These are phyloP conservation scores for Metschnikowia gruessii DNA, from an alignment of 805 yeast species.

Conservation along the genomic window DNA sequence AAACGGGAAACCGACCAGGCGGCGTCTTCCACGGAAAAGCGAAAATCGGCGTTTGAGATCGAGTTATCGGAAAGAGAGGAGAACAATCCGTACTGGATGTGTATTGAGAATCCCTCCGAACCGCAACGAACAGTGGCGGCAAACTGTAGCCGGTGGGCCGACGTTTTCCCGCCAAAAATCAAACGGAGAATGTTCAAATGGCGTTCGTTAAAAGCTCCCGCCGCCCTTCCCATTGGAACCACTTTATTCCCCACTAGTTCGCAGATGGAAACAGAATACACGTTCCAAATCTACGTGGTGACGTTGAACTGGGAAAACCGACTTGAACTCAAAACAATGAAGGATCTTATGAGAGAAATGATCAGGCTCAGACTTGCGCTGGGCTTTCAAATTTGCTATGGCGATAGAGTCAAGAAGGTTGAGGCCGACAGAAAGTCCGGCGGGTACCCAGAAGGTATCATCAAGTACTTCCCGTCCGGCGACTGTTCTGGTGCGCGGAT, in stretches of 20 bases:
- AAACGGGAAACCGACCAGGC: neutral
- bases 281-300: constrained; percentile 81
- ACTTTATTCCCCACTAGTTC: constrained; percentile 68
- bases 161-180: constrained; percentile 75
- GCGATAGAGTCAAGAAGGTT: constrained; percentile 59
- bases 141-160: constrained; percentile 78
- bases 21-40: constrained; percentile 5
- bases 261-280: constrained; percentile 69
- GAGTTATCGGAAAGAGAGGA: constrained; percentile 13
- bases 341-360: constrained; percentile 78
- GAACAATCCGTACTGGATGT: constrained; percentile 32
- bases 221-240: constrained; percentile 82
- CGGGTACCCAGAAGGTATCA: constrained; percentile 52
- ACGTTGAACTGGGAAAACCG: constrained; percentile 59
- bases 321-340: constrained; percentile 47
- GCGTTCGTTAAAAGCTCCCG: constrained; percentile 92
- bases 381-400: constrained; percentile 90
- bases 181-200: constrained; percentile 75
- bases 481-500: constrained; percentile 57
- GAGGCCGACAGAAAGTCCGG: constrained; percentile 58
- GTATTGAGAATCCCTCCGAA: constrained; percentile 66
- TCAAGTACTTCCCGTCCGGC: constrained; percentile 51
- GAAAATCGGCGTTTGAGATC: constrained; percentile 12
- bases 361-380: constrained; percentile 73
- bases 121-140: constrained; percentile 27